These are phyloP conservation scores for Fragaria iinumae DNA, from an alignment of 306 rosid genomes.

Conservation along the genomic window DNA sequence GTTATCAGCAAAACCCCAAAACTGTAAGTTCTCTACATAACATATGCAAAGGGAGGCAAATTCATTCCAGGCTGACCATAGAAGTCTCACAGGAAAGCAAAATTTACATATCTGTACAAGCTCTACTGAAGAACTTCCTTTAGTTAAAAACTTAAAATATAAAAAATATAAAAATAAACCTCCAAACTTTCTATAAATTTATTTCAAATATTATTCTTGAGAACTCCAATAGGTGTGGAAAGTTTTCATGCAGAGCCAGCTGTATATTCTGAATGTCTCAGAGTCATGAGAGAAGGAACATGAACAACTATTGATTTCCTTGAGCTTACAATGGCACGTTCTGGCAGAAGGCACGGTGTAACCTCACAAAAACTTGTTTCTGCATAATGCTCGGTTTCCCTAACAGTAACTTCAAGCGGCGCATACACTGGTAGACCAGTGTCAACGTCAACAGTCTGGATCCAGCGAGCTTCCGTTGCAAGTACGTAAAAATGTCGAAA, in stretches of 20 bases:
- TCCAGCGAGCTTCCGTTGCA: slow-evolving; percentile 97
- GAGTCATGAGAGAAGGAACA: neutral
- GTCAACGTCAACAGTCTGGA: slow-evolving; percentile 97
- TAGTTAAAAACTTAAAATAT: no score
- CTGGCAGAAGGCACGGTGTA: slow-evolving; percentile 96
- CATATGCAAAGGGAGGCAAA: slow-evolving; percentile 11
- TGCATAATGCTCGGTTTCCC: slow-evolving; percentile 88
- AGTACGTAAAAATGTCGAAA: slow-evolving; percentile 93
- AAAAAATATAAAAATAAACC: no score
- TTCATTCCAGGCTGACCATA: slow-evolving; percentile 21
- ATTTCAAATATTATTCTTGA: neutral
- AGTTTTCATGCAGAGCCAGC: neutral
- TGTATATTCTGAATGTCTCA: neutral
- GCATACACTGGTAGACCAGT: slow-evolving; percentile 92
- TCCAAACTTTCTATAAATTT: neutral
- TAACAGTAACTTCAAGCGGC: slow-evolving; percentile 79
- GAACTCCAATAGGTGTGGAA: neutral
- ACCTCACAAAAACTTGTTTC: slow-evolving; percentile 92
- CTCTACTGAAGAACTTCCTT: neutral
- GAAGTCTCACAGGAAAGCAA: neutral
- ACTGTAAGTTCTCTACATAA: slow-evolving; percentile 18
- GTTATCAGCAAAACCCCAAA: slow-evolving; percentile 25
- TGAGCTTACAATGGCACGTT: slow-evolving; percentile 77
- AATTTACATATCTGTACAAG: neutral
- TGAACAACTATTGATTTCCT: neutral